Percentiles rank a stretch among this genome's conserved stretches.
Evolutionary conservation across 2,329 filamentous ascomycete species (phyloP).

Genomic region (Cadophora sp.): DNA sequence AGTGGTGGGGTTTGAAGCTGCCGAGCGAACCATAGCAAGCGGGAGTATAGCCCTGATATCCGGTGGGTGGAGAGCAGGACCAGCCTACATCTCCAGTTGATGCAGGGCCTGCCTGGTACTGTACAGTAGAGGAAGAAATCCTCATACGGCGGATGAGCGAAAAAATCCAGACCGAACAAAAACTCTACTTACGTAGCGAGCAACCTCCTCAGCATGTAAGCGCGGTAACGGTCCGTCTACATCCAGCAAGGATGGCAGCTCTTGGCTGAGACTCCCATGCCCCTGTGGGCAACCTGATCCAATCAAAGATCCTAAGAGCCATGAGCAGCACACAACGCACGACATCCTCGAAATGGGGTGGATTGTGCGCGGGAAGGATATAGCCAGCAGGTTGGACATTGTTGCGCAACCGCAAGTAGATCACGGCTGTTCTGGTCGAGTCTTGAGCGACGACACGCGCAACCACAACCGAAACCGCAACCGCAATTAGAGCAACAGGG

Average conservation of each 20-base stretch:
- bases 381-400: constrained; percentile 1
- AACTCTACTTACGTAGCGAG: not conserved
- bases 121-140: not conserved
- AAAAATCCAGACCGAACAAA: constrained; percentile 26
- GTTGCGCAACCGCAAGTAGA: constrained; percentile 14
- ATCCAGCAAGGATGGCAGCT: constrained; percentile 29
- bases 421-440: not conserved
- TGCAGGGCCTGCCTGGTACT: not conserved
- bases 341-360: constrained; percentile 32
- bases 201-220: constrained; percentile 28
- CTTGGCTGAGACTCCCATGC: constrained; percentile 31
- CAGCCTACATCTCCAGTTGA: constrained; percentile 1
- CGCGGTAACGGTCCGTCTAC: constrained; percentile 40
- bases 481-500: not conserved
- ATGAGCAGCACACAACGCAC: constrained; percentile 30
- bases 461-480: not conserved
- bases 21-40: constrained; percentile 27
- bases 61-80: constrained; percentile 25
- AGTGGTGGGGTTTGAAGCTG: constrained; percentile 15
- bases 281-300: constrained; percentile 31
- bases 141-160: constrained; percentile 34
- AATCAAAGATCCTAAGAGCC: constrained; percentile 28
- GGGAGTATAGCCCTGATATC: constrained; percentile 28
- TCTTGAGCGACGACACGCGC: not conserved
- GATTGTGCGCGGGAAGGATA: not conserved